phyloP scores from a whole-genome alignment of 108 stramenopile species.

The Nitzschia sp. region DNA sequence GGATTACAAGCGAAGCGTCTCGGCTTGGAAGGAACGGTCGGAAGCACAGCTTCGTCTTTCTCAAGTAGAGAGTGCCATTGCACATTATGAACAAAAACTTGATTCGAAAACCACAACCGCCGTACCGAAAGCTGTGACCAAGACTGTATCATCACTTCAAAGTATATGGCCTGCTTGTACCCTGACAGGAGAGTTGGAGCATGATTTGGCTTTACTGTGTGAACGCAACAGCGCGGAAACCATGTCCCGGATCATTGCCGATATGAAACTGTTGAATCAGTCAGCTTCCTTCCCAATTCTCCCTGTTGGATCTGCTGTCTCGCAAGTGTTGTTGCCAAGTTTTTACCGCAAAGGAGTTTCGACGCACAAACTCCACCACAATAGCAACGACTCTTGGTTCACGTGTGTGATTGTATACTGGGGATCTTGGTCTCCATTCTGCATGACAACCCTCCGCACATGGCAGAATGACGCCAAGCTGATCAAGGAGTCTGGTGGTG shows the following conservation, averaged over 20 bases:
- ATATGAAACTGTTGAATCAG: neutral
- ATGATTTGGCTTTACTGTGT: neutral
- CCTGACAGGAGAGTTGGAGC: slow-evolving; percentile 2
- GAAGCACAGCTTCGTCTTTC: neutral
- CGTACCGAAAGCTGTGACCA: neutral
- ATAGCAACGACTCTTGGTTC: neutral
- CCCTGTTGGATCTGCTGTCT: neutral
- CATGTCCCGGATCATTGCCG: neutral
- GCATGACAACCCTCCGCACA: slow-evolving; percentile 8
- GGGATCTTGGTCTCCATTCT: slow-evolving; percentile 14
- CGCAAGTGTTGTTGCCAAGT: neutral
- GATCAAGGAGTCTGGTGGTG: neutral
- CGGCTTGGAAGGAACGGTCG: slow-evolving; percentile 2
- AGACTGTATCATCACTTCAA: neutral
- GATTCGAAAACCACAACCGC: neutral
- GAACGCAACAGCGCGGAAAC: neutral
- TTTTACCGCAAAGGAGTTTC: neutral
- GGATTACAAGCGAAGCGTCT: neutral
- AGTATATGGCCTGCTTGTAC: neutral
- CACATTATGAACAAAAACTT: neutral
- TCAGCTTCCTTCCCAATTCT: neutral
- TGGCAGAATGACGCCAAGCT: neutral
- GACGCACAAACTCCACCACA: neutral
- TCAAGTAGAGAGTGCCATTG: slow-evolving; percentile 3
- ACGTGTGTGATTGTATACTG: slow-evolving; percentile 5